phyloP scores from a whole-genome alignment of 805 yeast genomes.

The Candida peoriensis region DNA sequence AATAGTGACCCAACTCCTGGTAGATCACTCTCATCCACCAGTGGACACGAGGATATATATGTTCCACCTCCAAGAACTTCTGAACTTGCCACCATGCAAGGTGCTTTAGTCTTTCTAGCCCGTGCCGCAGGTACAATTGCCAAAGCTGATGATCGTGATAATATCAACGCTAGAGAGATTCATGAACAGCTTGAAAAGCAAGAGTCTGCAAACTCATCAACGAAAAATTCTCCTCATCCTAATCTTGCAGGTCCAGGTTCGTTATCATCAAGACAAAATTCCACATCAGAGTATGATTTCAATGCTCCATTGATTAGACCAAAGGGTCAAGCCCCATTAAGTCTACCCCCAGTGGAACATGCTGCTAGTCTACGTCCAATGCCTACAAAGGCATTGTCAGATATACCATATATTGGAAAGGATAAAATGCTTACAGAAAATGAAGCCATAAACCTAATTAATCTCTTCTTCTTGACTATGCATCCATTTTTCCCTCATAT shows the following conservation, averaged over 20 bases:
- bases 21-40: conserved; percentile 8
- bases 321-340: conserved; percentile 17
- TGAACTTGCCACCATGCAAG: conserved; percentile 36
- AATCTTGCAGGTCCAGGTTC: neutral
- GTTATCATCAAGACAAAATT: conserved; percentile 7
- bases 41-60: conserved; percentile 10
- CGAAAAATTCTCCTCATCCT: conserved; percentile 4
- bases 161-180: conserved; percentile 46
- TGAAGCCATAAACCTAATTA: conserved; percentile 55
- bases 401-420: conserved; percentile 60
- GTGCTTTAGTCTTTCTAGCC: conserved; percentile 68
- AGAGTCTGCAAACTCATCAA: conserved; percentile 8
- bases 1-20: conserved; percentile 11
- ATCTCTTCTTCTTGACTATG: conserved; percentile 66
- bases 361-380: conserved; percentile 28
- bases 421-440: conserved; percentile 52
- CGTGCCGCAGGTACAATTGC: conserved; percentile 78
- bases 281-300: conserved; percentile 5
- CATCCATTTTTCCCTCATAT: conserved; percentile 90
- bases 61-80: conserved; percentile 20
- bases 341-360: conserved; percentile 28
- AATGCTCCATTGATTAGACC: conserved; percentile 23
- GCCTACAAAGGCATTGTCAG: conserved; percentile 39
- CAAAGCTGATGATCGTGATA: conserved; percentile 59
- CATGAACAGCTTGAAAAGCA: conserved; percentile 43